A percentile compares a stretch with the other conserved stretches of the same genome.
phyloP scores from a whole-genome alignment of 2,329 filamentous ascomycete genomes.

The Camillea tinctor region DNA sequence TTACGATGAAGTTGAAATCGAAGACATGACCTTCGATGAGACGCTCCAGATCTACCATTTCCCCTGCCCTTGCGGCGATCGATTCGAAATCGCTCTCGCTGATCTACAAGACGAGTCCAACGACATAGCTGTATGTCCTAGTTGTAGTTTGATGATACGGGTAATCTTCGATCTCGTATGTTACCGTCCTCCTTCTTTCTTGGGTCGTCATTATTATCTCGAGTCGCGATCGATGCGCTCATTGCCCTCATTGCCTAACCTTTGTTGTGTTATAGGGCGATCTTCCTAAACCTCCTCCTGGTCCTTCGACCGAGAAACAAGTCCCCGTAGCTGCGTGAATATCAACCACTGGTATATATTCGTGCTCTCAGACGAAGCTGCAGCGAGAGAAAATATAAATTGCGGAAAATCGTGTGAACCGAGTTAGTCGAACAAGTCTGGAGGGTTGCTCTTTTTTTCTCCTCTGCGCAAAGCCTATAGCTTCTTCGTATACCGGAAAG shows the following conservation, averaged over 20 bases:
- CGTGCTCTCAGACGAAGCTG: neutral
- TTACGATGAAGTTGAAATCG: slow-evolving; percentile 98
- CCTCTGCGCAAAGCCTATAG: too few relatives aligned
- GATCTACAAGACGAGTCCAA: slow-evolving; percentile 80
- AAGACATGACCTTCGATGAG: slow-evolving; percentile 92
- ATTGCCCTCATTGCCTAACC: too few relatives aligned
- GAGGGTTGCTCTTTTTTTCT: too few relatives aligned
- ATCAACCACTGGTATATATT: neutral
- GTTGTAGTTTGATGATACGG: slow-evolving; percentile 93
- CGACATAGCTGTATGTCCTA: slow-evolving; percentile 95
- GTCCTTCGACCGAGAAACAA: slow-evolving; percentile 27
- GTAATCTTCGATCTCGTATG: slow-evolving; percentile 87
- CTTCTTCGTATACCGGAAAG: too few relatives aligned
- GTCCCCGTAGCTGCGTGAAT: slow-evolving; percentile 30
- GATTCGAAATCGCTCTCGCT: slow-evolving; percentile 84
- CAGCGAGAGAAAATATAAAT: neutral
- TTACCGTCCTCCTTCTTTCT: neutral
- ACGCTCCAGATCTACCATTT: slow-evolving; percentile 88
- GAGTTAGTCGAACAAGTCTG: too few relatives aligned
- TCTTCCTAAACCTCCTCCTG: slow-evolving; percentile 30
- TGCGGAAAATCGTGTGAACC: neutral
- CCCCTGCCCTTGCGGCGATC: slow-evolving; percentile 94
- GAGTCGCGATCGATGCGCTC: too few relatives aligned
- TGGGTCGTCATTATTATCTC: neutral
- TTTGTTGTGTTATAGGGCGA: slow-evolving; percentile 23